Evolutionary conservation across 1,284 basidiomycete species (phyloP).

Genomic region (Rhodotorula sp.): DNA sequence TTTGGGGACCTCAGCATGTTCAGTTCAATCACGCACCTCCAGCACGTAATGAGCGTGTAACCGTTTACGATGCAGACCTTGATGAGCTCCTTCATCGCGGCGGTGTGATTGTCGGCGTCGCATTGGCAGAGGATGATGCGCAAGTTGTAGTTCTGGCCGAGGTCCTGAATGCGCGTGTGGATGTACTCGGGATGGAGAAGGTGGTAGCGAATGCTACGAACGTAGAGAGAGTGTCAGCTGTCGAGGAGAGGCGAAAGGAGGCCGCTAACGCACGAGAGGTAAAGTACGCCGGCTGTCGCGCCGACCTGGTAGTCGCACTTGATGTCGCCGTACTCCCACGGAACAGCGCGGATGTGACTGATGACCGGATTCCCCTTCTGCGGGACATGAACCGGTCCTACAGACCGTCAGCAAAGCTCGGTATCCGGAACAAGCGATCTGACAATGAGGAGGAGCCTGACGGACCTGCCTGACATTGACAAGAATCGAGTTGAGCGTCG

Average conservation of each 20-base stretch:
- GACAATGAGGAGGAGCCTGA: neutral
- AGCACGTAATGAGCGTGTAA: constrained; percentile 86
- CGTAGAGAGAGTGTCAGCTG: neutral
- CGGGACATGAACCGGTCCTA: neutral
- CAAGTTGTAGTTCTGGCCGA: constrained; percentile 76
- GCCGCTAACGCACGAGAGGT: constrained; percentile 65
- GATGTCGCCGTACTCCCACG: constrained; percentile 94
- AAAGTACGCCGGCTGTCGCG: constrained; percentile 87
- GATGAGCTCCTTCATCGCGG: constrained; percentile 85
- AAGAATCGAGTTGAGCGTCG: constrained; percentile 58
- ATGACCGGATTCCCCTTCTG: constrained; percentile 87
- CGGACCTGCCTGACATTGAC: constrained; percentile 65
- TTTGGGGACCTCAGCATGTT: too few species aligned
- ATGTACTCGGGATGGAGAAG: constrained; percentile 97
- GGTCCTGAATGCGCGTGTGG: constrained; percentile 80
- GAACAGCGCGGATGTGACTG: constrained; percentile 77
- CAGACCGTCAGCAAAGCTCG: neutral
- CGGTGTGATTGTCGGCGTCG: constrained; percentile 89
- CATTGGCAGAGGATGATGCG: constrained; percentile 87
- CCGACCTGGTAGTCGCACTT: constrained; percentile 94
- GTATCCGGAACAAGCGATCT: constrained; percentile 2
- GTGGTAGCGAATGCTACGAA: constrained; percentile 80
- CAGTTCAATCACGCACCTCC: constrained; percentile 79
- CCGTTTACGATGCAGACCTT: constrained; percentile 83
- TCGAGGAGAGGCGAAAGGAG: neutral